Base-by-base conservation (phyloP, 441 rosid genomes). In the Populus hybrid region DNA sequence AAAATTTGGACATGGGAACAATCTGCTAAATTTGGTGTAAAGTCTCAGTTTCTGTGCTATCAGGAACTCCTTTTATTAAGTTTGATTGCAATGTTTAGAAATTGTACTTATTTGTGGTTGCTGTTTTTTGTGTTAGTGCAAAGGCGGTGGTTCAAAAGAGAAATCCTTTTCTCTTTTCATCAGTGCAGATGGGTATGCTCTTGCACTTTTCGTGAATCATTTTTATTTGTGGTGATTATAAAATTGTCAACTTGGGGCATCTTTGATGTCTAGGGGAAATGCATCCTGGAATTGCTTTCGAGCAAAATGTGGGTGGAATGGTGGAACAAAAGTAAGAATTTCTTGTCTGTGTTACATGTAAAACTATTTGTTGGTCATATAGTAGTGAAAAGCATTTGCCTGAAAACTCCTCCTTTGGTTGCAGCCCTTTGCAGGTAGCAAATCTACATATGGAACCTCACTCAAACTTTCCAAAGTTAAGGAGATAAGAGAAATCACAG, bases 271-370 rank as follows among this genome's bases (percentile, higher is more conserved):
- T 79, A 95, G 99, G 83, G 76, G 64, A 68, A 80, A 87, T 73
- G 97, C 99, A 59, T 31, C 83, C 68, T 96, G 99, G 99, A 81
- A 70, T 53, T 96, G 99, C 88, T 91, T 91, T 84, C 88, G 94
- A 73, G 98, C 84, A 28, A 93, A 88, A 76, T 94, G 99, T 82
- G 98, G 97, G 66, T 84, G 90, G 86, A 89, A 78, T 74, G 94
- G 91, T 80, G 83, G 82, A 81, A 89, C 89, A 16, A 78, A 65
- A 85, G 98, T 94, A 80, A 76, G 83, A 79, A 23, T 78, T 75
- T 64, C 65, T 74, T 64, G 38, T 69, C 16, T 53, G 28, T 40
- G 20, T 38, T 78, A 72, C 74, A 72, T 64, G 23, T 42, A 18
- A 42, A 71, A 36, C 67, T 64, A 64, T n/a, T 64, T 23, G 67